phyloP scores from a whole-genome alignment of 1,284 basidiomycete genomes.

The Ganoderma sinense region DNA sequence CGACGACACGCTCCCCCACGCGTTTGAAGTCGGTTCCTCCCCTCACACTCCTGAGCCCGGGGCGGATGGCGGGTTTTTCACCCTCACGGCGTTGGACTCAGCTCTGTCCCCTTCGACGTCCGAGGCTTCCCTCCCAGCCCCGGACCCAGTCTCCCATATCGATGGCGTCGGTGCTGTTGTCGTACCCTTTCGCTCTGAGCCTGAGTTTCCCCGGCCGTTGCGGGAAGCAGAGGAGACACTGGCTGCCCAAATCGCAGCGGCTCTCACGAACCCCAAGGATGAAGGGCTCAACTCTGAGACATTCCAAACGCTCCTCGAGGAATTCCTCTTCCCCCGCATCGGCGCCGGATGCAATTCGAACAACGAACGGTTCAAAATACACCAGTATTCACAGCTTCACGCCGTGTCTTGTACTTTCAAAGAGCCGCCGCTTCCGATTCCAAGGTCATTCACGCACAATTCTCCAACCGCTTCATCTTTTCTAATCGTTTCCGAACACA shows the following conservation, averaged over 20 bases:
- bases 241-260: not conserved
- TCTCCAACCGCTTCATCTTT: not conserved
- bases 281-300: conserved; percentile 9
- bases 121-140: not conserved
- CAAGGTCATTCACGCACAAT: not conserved
- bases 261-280: not conserved
- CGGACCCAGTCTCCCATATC: not conserved
- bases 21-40: not conserved
- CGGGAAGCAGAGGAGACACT: not conserved
- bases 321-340: conserved; percentile 1
- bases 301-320: conserved; percentile 1
- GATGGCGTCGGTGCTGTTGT: not conserved
- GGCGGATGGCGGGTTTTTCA: not conserved
- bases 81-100: not conserved
- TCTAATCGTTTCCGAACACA: not conserved
- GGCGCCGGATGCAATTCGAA: not conserved
- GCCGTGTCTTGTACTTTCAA: not conserved
- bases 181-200: not conserved
- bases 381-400: conserved; percentile 5
- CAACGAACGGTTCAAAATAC: not conserved
- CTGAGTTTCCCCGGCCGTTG: not conserved
- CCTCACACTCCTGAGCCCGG: not conserved
- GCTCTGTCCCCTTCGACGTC: not conserved
- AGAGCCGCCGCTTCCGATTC: not conserved
- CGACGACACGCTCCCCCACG: not conserved